Evolutionary conservation across 1,284 basidiomycete genomes (phyloP).

Genomic region (Moesziomyces sp.): DNA sequence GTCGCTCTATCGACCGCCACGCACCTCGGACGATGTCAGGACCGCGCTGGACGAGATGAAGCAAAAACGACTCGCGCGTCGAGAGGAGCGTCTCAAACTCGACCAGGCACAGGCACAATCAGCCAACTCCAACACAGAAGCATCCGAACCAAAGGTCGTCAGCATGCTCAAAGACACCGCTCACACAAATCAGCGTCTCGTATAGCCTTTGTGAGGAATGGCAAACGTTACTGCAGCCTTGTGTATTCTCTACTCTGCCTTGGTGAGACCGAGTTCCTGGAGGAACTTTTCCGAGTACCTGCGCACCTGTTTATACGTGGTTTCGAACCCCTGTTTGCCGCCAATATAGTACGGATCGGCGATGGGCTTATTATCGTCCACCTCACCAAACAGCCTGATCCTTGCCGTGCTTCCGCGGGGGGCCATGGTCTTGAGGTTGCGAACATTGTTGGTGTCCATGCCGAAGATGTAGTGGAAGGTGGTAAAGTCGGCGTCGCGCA

Average conservation of each 20-base stretch:
- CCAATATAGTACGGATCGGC: slow-evolving; percentile 69
- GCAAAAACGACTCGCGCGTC: slow-evolving; percentile 39
- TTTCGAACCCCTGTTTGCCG: slow-evolving; percentile 68
- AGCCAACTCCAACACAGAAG: neutral
- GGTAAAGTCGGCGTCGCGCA: slow-evolving; percentile 66
- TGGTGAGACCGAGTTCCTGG: slow-evolving; percentile 9
- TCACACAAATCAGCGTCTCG: neutral
- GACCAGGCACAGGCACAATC: neutral
- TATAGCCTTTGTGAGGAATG: neutral
- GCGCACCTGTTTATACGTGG: slow-evolving; percentile 69
- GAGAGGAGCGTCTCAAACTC: slow-evolving; percentile 28
- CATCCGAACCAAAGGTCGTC: neutral
- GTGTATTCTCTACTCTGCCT: neutral
- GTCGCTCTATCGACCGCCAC: slow-evolving; percentile 51
- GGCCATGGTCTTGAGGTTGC: slow-evolving; percentile 66
- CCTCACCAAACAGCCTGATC: slow-evolving; percentile 56
- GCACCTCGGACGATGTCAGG: slow-evolving; percentile 43
- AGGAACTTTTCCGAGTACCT: slow-evolving; percentile 59
- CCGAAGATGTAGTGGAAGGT: slow-evolving; percentile 71
- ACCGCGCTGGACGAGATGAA: slow-evolving; percentile 51
- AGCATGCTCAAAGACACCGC: neutral
- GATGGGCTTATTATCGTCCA: slow-evolving; percentile 46
- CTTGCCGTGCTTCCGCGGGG: slow-evolving; percentile 57
- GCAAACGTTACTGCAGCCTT: neutral
- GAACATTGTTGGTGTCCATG: slow-evolving; percentile 69